phyloP scores from a whole-genome alignment of 192 early-diverging fungal genomes.

The Paraglomus occultum region DNA sequence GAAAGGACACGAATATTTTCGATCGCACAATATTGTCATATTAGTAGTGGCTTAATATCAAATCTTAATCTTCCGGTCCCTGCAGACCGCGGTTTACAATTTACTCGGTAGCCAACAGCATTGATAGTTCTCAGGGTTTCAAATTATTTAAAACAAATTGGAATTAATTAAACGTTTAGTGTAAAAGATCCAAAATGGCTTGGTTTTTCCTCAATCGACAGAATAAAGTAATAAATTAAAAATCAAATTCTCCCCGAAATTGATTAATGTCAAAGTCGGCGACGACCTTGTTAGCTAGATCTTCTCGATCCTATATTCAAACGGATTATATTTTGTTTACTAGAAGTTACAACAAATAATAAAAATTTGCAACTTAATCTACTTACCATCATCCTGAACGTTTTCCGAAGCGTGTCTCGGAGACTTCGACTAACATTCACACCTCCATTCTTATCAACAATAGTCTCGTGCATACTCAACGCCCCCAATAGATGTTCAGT shows the following conservation, averaged over 20 bases:
- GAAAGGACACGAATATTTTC: no score
- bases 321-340: neutral
- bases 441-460: constrained; percentile 37
- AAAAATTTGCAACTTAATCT: neutral
- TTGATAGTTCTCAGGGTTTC: no score
- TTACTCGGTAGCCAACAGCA: no score
- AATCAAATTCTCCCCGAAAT: constrained; percentile 62
- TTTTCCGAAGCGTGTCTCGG: constrained; percentile 61
- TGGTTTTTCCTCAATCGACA: neutral
- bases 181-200: neutral
- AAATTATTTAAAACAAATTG: no score
- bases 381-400: constrained; percentile 58
- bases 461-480: constrained; percentile 71
- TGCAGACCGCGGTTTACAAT: no score
- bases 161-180: no score
- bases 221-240: constrained; percentile 36
- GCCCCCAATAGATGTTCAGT: constrained; percentile 91
- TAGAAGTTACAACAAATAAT: constrained; percentile 11
- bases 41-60: no score
- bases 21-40: no score
- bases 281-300: constrained; percentile 55
- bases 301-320: constrained; percentile 50
- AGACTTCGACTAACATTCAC: constrained; percentile 64
- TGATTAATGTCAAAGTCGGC: constrained; percentile 51
- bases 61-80: no score